phyloP scores from a whole-genome alignment of 768 basidiomycete genomes.

The Multifurca ochricompacta region DNA sequence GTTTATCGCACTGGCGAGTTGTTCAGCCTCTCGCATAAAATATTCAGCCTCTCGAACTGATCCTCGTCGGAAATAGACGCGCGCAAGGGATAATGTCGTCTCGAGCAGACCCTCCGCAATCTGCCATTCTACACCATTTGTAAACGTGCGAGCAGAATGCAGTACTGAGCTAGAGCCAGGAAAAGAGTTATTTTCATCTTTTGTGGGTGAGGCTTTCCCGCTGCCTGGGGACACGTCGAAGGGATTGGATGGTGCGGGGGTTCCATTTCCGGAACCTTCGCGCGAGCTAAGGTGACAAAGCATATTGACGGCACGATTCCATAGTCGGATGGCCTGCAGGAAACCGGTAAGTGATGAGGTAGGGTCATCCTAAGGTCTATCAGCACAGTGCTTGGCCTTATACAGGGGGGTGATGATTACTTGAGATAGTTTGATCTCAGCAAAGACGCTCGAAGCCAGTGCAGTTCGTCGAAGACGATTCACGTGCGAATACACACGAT shows the following conservation, averaged over 20 bases:
- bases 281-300: slow-evolving; percentile 50
- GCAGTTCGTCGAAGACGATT: slow-evolving; percentile 61
- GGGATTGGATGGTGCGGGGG: slow-evolving; percentile 43
- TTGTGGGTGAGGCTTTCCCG: slow-evolving; percentile 36
- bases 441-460: slow-evolving; percentile 60
- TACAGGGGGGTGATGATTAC: slow-evolving; percentile 31
- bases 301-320: slow-evolving; percentile 71
- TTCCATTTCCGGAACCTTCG: slow-evolving; percentile 22
- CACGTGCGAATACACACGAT: slow-evolving; percentile 53
- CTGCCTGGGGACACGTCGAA: slow-evolving; percentile 42
- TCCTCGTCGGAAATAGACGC: slow-evolving; percentile 63
- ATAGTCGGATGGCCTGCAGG: slow-evolving; percentile 66
- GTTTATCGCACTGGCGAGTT: slow-evolving; percentile 61
- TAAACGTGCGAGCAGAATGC: slow-evolving; percentile 26
- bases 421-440: slow-evolving; percentile 57
- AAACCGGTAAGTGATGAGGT: slow-evolving; percentile 47
- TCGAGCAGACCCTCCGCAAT: slow-evolving; percentile 63
- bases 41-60: slow-evolving; percentile 81
- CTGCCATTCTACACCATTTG: slow-evolving; percentile 66
- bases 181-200: slow-evolving; percentile 23
- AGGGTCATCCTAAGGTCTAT: slow-evolving; percentile 47
- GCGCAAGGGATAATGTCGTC: slow-evolving; percentile 56
- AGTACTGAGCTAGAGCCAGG: slow-evolving; percentile 17
- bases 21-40: slow-evolving; percentile 70
- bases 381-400: background rate